A percentile compares a stretch with the other conserved stretches of the same genome.
These are phyloP conservation scores for Thalassiosira livingstoniorum DNA, from an alignment of 352 stramenopile genomes.

Conservation along the genomic window DNA sequence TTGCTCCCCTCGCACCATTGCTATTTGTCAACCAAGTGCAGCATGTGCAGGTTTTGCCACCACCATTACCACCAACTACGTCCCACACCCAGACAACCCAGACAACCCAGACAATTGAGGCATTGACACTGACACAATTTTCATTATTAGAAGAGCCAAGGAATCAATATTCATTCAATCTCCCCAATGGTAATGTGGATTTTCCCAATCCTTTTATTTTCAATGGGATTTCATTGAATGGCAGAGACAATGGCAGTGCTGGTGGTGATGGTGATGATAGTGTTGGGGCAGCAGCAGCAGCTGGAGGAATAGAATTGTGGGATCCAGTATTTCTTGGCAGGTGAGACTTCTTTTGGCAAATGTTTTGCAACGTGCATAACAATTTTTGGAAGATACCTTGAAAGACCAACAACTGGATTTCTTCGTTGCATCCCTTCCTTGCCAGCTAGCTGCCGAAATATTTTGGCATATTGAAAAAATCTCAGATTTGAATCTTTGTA, in stretches of 20 bases:
- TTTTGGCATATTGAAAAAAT: no score
- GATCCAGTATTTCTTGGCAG: slow-evolving; percentile 57
- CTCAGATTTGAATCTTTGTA: no score
- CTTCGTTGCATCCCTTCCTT: no score
- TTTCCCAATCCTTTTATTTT: slow-evolving; percentile 35
- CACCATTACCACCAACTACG: neutral
- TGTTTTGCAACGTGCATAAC: neutral
- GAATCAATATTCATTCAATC: slow-evolving; percentile 36
- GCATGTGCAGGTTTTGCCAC: neutral
- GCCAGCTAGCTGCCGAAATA: no score
- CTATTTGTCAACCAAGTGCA: neutral
- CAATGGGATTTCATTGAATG: neutral
- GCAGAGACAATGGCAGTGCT: neutral
- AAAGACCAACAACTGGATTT: neutral
- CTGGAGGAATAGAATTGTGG: slow-evolving; percentile 16
- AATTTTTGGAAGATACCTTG: neutral
- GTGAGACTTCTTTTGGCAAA: slow-evolving; percentile 8
- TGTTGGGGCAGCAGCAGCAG: neutral
- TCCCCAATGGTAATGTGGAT: slow-evolving; percentile 48
- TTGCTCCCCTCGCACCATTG: neutral
- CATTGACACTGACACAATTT: slow-evolving; percentile 1
- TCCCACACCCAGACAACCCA: neutral
- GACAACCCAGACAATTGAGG: neutral
- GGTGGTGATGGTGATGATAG: neutral
- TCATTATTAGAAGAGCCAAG: slow-evolving; percentile 1